These are phyloP conservation scores for Cutaneotrichosporon arboriforme DNA, from an alignment of 1,284 basidiomycete genomes.

Conservation along the genomic window DNA sequence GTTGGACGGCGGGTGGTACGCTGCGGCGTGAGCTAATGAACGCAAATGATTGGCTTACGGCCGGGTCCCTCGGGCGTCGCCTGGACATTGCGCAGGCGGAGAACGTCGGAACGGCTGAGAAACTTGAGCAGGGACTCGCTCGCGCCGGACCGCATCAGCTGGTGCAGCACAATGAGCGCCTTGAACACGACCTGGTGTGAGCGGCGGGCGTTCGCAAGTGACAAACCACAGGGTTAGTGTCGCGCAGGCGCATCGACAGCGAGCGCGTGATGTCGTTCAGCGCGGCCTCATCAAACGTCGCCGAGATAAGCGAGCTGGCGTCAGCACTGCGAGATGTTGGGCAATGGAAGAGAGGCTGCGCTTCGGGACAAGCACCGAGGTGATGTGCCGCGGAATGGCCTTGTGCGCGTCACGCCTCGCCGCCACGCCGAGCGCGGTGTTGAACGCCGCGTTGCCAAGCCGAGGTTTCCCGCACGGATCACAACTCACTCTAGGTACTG, in stretches of 20 bases:
- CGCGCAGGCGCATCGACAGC: constrained; percentile 72
- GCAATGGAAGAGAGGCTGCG: background rate
- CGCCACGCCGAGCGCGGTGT: background rate
- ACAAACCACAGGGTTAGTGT: constrained; percentile 82
- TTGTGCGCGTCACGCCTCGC: background rate
- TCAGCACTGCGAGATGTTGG: background rate
- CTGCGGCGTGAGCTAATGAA: constrained; percentile 46
- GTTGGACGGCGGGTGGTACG: constrained; percentile 78
- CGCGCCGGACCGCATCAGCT: constrained; percentile 87
- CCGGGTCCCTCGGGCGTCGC: constrained; percentile 49
- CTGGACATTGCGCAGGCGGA: constrained; percentile 71
- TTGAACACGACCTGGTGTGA: constrained; percentile 81
- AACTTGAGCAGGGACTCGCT: constrained; percentile 85
- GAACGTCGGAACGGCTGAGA: constrained; percentile 69
- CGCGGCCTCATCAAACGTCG: constrained; percentile 89
- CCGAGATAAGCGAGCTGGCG: constrained; percentile 80
- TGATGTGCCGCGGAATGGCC: too few species aligned
- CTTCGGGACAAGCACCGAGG: constrained; percentile 4
- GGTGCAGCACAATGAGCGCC: constrained; percentile 88
- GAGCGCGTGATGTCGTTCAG: constrained; percentile 88
- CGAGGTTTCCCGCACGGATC: too few species aligned
- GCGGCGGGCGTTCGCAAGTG: background rate
- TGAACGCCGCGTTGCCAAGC: too few species aligned
- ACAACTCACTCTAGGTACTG: constrained; percentile 47
- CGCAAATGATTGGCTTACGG: background rate